Evolutionary conservation across 306 rosid species (phyloP), one percentile per base, ranked within the genome.

Genomic region (Benincasa hispida): DNA sequence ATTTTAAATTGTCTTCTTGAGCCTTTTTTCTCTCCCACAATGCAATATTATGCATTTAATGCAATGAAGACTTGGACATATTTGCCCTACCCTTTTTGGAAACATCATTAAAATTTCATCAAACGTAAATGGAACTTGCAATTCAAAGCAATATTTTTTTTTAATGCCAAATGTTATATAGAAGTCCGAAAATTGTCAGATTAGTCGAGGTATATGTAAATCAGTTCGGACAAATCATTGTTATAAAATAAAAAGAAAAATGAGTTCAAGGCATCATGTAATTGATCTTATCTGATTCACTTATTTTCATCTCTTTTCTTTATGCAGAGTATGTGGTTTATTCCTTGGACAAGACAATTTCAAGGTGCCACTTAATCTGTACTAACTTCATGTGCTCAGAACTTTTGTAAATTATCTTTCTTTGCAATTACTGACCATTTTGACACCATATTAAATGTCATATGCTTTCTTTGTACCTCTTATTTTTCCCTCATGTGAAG

Each of bases 291-390:
- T 50, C 30, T 76, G 30, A n/a, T 47, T 68, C 50, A 76, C 28
- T 76, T 65, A 79, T 25, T 75, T 81, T 76, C 72, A 48, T 79
- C 35, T 77, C 45, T 63, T 32, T 34, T 68, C 15, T 76, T 77
- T 78, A 60, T 90, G 86, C 92, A 94, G 98, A 91, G 84, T 94
- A 79, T 61, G 88, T 91, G 76, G 88, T 80, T 80, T 72, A 90
- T 82, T 6, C 89, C 28, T 89, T 90, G 42, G 97, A 94, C 90
- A 94, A 91, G 84, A 82, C 88, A 55, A 80, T 94, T 79, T 91
- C 92, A 35, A 94, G 98, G 98, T 91, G 88, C 74, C 56, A 17
- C 51, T 48, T 79, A n/a, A 73, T 76, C 72, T 74, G 55, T 53
- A n/a, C 30, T 35, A 55, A 83, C 73, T 69, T 45, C 45, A 24